Base-by-base conservation (phyloP, 129 eudicot genomes). In the Deinandra increscens region DNA sequence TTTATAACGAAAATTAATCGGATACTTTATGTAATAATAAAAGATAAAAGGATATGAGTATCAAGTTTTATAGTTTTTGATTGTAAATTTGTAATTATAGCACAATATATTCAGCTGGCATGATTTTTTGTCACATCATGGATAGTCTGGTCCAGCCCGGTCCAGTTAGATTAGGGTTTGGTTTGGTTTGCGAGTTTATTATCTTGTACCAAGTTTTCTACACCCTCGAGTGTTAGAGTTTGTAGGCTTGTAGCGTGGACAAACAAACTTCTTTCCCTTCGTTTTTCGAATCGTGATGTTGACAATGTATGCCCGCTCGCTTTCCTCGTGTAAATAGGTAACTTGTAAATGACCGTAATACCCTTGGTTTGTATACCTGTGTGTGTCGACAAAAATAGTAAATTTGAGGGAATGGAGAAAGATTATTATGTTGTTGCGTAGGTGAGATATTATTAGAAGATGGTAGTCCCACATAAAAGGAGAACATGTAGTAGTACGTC, bases 401-500 rank as follows among this genome's bases (percentile, higher is more conserved):
- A 53, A 59, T 43, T 58, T 70, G 33, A 59, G 68, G 59, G 68
- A 43, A 71, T 59, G 58, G 60, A 56, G 45, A 44, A 59, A 7
- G 55, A 70, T 22, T 5, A 54, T 68, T n/a, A 54, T 68, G 17
- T 10, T 41, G n/a, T n/a, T 20, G 9, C 14, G 44, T 26, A 4
- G 44, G 48, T 68, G 31, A 68, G 43, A 68, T 68, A 48, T 38
- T 55, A 37, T 17, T 26, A 26, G 1, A 69, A 70, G n/a, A 71
- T 58, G 60, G 60, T 44, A 71, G 68, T 38, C 76, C 76, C 76
- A 14, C 14, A 31, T 17, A 17, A 69, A 59, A 58, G 39, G 31
- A 59, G 49, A 71, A 59, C 76, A 59, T 71, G 67, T 44, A n/a
- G n/a, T n/a, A n/a, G n/a, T n/a, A n/a, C n/a, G n/a, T 44, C 31